Conservation (phyloP, 2,329 filamentous ascomycete species). For the Cercospora canescens region DNA sequence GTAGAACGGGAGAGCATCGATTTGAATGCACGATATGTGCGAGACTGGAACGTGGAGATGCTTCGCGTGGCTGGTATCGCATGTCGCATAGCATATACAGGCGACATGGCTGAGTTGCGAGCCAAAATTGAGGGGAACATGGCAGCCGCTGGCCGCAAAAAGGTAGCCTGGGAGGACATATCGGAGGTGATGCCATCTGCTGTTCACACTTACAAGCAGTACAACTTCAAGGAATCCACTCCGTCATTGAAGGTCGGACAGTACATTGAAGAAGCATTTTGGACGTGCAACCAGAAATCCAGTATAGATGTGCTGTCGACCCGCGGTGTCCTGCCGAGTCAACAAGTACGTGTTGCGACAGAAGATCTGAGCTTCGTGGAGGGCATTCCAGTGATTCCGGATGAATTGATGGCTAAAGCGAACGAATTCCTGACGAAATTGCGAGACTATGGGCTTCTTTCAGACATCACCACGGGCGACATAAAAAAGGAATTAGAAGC, state of each 20-base stretch:
- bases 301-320: conserved; percentile 88
- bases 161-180: conserved; percentile 64
- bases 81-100: conserved; percentile 80
- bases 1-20: conserved; percentile 97
- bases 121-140: conserved; percentile 46
- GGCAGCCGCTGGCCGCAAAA: conserved; percentile 32
- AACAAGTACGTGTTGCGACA: conserved; percentile 74
- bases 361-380: conserved; percentile 77
- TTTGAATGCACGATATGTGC: conserved; percentile 90
- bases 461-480: conserved; percentile 81
- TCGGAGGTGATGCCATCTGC: conserved; percentile 72
- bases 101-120: conserved; percentile 80
- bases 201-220: conserved; percentile 81
- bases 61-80: conserved; percentile 87
- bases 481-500: conserved; percentile 80
- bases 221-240: conserved; percentile 85
- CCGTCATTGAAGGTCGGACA: conserved; percentile 80
- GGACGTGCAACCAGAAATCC: conserved; percentile 82
- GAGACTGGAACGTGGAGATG: conserved; percentile 94
- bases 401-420: conserved; percentile 67
- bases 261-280: conserved; percentile 92
- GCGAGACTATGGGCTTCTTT: conserved; percentile 82
- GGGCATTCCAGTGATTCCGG: conserved; percentile 81
- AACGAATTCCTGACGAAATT: conserved; percentile 77
- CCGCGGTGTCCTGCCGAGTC: conserved; percentile 80